Evolutionary conservation across 768 basidiomycete genomes (phyloP), one percentile per base, ranked within the genome.

Genomic region (Auricularia sp.): DNA sequence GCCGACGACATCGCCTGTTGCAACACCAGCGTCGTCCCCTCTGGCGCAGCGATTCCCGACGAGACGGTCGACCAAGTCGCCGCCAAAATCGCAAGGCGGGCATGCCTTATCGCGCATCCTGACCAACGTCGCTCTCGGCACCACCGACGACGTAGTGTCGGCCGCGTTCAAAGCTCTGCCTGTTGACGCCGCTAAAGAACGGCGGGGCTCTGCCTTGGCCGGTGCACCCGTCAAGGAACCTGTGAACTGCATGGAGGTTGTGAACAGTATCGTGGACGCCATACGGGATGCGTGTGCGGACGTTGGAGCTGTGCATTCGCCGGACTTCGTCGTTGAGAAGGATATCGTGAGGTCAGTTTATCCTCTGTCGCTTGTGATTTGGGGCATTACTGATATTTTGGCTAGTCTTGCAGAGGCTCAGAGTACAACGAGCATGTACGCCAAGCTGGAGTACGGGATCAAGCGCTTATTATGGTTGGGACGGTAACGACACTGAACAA

Each of bases 391-490:
- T 62, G 29, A 59, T n/a, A 33, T 63, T 44, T 65, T 44, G 65
- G 60, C 64, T 68, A 94, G 92, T 69, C 72, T 94, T 68, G 81
- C 82, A 6, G 92, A 97, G 68, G 95, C 95, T 2, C 86, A 88
- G 72, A 81, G 84, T 63, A 86, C 87, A 79, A 97, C 92, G 2
- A 90, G 86, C 66, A 79, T 95, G 68, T 90, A 91, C 73, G 84
- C 93, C 14, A 93, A 93, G 77, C 88, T 96, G 85, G 94, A 97
- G 71, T 93, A 96, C 73, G 91, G 91, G 0, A 80, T 97, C 61
- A 98, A 95, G 80, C 80, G 93, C 67, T 76, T 96, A 72, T 75
- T 96, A 65, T 96, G 93, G 93, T 75, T 96, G 60, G 90, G 91
- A 61, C 82, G 87, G 67, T 91, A 69, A 73, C 67, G 56, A 59